These are phyloP conservation scores for Sphagnum fallax DNA, from an alignment of 228 moss, liverwort and hornwort species.

Conservation along the genomic window DNA sequence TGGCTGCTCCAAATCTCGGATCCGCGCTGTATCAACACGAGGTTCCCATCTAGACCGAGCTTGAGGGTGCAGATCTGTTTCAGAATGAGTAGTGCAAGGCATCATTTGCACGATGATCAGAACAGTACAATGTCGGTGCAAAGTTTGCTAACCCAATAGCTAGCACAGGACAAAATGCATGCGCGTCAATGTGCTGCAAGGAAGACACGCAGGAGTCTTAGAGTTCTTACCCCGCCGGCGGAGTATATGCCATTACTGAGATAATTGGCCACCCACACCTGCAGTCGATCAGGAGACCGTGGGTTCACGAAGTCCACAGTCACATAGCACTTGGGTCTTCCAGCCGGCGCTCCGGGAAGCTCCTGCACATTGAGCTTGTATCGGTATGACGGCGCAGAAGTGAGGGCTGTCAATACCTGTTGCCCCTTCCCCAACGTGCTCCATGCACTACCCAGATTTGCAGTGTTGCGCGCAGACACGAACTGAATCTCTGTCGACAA, in stretches of 20 bases:
- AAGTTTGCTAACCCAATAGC: neutral
- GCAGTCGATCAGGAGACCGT: neutral
- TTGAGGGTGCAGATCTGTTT: conserved; percentile 2
- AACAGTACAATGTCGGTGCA: neutral
- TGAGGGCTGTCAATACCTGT: neutral
- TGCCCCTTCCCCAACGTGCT: neutral
- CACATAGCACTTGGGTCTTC: neutral
- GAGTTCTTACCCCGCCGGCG: neutral
- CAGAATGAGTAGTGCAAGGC: neutral
- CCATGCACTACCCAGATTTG: neutral
- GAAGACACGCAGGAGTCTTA: neutral
- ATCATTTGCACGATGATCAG: neutral
- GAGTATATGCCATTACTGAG: no score
- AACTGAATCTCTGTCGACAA: no score
- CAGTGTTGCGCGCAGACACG: neutral
- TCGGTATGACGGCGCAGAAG: neutral
- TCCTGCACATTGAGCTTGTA: neutral
- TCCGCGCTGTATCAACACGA: neutral
- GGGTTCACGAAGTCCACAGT: neutral
- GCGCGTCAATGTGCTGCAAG: no score
- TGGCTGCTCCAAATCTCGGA: conserved; percentile 2
- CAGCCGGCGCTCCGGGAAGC: neutral
- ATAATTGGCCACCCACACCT: conserved; percentile 3
- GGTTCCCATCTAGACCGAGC: neutral
- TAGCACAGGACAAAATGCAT: no score